Evolutionary conservation across 371 early-diverging fungal genomes (phyloP), one percentile per base, ranked within the genome.

Genomic region (Mortierella sp.): DNA sequence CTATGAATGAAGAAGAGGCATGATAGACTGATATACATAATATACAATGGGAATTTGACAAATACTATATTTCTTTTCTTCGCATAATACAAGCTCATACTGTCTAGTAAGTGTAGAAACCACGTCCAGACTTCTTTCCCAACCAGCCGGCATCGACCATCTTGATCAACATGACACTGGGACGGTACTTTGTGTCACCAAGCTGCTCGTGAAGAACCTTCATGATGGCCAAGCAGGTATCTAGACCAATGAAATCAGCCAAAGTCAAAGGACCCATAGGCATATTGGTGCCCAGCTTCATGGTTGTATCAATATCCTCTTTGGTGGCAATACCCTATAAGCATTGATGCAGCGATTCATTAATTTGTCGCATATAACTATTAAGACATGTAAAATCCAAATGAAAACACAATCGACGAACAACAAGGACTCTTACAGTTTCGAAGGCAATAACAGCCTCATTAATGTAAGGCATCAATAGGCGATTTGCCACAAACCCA

Each of bases 381-480:
- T 45, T 45, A 15, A 1, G n/a, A n/a, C n/a, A n/a, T n/a, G n/a
- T n/a, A n/a, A n/a, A n/a, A n/a, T n/a, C n/a, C n/a, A n/a, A n/a
- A n/a, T n/a, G n/a, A n/a, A 19, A 8, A 45, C 45, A 19, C 45
- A 19, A 45, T 1, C 15, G 1, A 19, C 10, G 3, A 19, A 15
- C 15, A 13, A 37, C 13, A 15, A 6, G 4, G n/a, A 15, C 19
- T 19, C 85, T 83, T 86, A 93, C 96, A 70, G 93, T 93, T 83
- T 97, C 95, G 43, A 96, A 85, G 15, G 95, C 92, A 76, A 94
- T 93, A 15, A 94, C 69, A 13, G 99, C 98, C 85, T 99, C 99
- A 86, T 99, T 99, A 76, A 99, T 99, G 85, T 98, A 99, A 26
- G 99, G 99, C 97, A 99, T 99, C 85, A 98, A 87, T 66, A 99